Base-by-base conservation (phyloP, 2,329 filamentous ascomycete species). In the Hypoxylon sp. region DNA sequence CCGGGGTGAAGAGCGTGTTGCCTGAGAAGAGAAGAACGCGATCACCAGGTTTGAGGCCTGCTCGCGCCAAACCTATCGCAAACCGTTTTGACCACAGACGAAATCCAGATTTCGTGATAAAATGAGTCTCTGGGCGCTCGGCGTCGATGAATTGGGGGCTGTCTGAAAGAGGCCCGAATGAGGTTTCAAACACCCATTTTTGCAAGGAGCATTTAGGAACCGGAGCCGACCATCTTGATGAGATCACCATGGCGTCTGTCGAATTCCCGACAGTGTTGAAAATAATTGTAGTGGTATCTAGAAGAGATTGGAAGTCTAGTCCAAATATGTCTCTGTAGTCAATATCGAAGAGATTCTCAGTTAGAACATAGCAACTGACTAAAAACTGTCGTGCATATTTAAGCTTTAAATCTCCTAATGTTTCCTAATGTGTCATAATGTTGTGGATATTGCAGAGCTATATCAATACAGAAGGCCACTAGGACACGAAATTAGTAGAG, bases 1-100 rank as follows among this genome's bases (percentile, higher is more conserved):
- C 82, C 0, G 92, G 90, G 75, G 90, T 93, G 80, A 91, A 93
- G 13, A 95, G 78, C 71, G 86, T 90, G 79, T 94, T 95, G 21
- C 89, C 87, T 0, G 90, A 90, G 79, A 91, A 94, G 19, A 95
- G 80, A 50, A 95, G 81, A 3, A 95, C 87, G 1, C 91, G 87
- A 72, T 94, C 92, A 10, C 91, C 90, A 0, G 82, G 81, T 68
- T 88, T 80, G 17, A 95, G 80, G 0, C 92, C 93, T 14, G 86
- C 84, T 60, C 85, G 85, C 49, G 83, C 83, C 30, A 93, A 81
- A 0, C 93, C 93, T 1, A 88, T 82, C 0, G 91, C 93, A 34
- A 96, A 80, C 13, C 92, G 89, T 78, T 94, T 91, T 34, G 89
- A 86, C 82, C 91, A 90, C 69, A 90, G 82, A 21, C 92, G 89